Evolutionary conservation across 306 rosid genomes (phyloP).

Genomic region (Cicer chorassanicum): DNA sequence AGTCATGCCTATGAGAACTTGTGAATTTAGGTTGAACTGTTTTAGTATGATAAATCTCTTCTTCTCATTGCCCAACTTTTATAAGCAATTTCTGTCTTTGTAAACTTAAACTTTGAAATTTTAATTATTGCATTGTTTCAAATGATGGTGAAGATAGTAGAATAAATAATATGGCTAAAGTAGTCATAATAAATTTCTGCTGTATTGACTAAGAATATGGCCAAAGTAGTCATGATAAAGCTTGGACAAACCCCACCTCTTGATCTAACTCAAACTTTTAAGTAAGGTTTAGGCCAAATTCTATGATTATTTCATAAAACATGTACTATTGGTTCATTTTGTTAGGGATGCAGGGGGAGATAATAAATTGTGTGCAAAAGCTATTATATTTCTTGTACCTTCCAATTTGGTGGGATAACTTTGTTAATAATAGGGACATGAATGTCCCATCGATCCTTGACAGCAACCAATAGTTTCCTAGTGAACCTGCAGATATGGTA

Average conservation of each 20-base stretch:
- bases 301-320: conserved; percentile 12
- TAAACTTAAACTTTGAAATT: conserved; percentile 19
- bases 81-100: not conserved
- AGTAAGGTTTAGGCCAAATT: not conserved
- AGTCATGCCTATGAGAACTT: conserved; percentile 20
- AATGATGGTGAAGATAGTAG: conserved; percentile 14
- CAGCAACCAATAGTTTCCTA: conserved; percentile 84
- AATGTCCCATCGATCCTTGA: conserved; percentile 77
- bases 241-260: not conserved
- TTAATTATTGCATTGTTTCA: conserved; percentile 18
- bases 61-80: not conserved
- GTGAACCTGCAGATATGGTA: conserved; percentile 66
- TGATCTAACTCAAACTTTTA: conserved; percentile 6
- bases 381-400: conserved; percentile 54
- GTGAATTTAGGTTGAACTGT: conserved; percentile 6
- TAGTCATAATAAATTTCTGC: not conserved
- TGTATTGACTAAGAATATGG: not conserved
- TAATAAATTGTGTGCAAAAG: conserved; percentile 30
- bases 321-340: conserved; percentile 7
- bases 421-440: conserved; percentile 69
- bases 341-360: not conserved
- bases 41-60: conserved; percentile 10
- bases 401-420: conserved; percentile 85
- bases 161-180: not conserved
- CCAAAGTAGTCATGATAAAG: not conserved